phyloP scores from a whole-genome alignment of 2,329 filamentous ascomycete species.

The Pyrenochaeta sp. region DNA sequence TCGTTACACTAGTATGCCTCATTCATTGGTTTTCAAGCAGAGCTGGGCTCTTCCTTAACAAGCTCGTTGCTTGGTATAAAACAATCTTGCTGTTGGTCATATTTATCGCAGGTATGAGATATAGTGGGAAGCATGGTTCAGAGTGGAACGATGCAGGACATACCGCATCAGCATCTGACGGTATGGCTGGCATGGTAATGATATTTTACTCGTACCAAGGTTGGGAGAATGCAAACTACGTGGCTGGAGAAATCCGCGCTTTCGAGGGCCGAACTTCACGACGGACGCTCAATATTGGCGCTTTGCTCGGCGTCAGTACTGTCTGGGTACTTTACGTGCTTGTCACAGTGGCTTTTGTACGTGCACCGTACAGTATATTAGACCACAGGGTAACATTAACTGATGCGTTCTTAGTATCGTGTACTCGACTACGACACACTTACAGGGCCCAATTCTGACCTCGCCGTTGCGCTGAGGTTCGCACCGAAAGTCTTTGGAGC shows the following conservation, averaged over 20 bases:
- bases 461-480: slow-evolving; percentile 7
- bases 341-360: slow-evolving; percentile 50
- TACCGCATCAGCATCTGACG: slow-evolving; percentile 21
- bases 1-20: slow-evolving; percentile 48
- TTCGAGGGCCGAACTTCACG: slow-evolving; percentile 7
- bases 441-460: slow-evolving; percentile 5
- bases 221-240: slow-evolving; percentile 55
- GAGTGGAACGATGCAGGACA: slow-evolving; percentile 1
- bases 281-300: slow-evolving; percentile 41
- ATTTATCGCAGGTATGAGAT: slow-evolving; percentile 23
- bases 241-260: slow-evolving; percentile 22
- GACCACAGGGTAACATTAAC: neutral
- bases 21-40: slow-evolving; percentile 48
- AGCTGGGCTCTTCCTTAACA: slow-evolving; percentile 48
- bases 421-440: slow-evolving; percentile 7
- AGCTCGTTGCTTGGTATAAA: slow-evolving; percentile 49
- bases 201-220: slow-evolving; percentile 51
- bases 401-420: slow-evolving; percentile 1
- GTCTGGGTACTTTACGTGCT: slow-evolving; percentile 50
- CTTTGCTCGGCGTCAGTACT: slow-evolving; percentile 42
- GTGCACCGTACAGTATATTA: neutral
- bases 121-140: slow-evolving; percentile 3
- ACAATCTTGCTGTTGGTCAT: slow-evolving; percentile 43
- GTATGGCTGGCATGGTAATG: slow-evolving; percentile 38
- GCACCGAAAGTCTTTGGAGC: slow-evolving; percentile 10